These are phyloP conservation scores for Vaccinium myrtillus DNA, from an alignment of 148 eudicot genomes.

Conservation along the genomic window DNA sequence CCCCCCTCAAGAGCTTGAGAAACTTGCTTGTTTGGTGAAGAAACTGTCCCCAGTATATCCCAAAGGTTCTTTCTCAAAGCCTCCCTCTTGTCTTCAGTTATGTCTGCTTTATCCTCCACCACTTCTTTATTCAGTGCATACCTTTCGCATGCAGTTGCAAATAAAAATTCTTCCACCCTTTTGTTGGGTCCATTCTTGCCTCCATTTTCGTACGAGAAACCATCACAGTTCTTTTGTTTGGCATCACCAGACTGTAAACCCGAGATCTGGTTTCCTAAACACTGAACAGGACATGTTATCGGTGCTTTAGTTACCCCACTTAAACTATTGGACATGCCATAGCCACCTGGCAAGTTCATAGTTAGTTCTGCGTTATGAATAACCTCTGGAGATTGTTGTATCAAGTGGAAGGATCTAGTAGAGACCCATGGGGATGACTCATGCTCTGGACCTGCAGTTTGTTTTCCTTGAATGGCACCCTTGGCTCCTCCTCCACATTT, in stretches of 20 bases:
- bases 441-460: conserved; percentile 26
- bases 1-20: conserved; percentile 34
- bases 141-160: conserved; percentile 34
- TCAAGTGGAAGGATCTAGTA: conserved; percentile 25
- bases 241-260: conserved; percentile 25
- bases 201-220: conserved; percentile 18
- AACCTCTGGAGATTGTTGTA: conserved; percentile 22
- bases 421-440: conserved; percentile 46
- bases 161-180: conserved; percentile 25
- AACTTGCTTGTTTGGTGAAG: conserved; percentile 41
- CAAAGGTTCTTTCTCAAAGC: conserved; percentile 68
- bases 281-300: conserved; percentile 21
- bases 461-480: conserved; percentile 25
- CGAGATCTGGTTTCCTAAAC: conserved; percentile 25
- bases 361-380: conserved; percentile 26
- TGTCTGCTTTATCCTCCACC: conserved; percentile 31
- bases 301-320: conserved; percentile 20
- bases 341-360: conserved; percentile 19
- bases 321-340: conserved; percentile 18
- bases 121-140: conserved; percentile 25
- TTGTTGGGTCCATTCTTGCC: conserved; percentile 25
- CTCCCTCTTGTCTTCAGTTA: conserved; percentile 39
- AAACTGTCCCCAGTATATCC: conserved; percentile 63
- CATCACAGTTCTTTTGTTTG: conserved; percentile 28
- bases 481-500: conserved; percentile 17